Evolutionary conservation across 2,329 filamentous ascomycete species (phyloP), one percentile per base, ranked within the genome.

Genomic region (Fusarium albosuccineum): DNA sequence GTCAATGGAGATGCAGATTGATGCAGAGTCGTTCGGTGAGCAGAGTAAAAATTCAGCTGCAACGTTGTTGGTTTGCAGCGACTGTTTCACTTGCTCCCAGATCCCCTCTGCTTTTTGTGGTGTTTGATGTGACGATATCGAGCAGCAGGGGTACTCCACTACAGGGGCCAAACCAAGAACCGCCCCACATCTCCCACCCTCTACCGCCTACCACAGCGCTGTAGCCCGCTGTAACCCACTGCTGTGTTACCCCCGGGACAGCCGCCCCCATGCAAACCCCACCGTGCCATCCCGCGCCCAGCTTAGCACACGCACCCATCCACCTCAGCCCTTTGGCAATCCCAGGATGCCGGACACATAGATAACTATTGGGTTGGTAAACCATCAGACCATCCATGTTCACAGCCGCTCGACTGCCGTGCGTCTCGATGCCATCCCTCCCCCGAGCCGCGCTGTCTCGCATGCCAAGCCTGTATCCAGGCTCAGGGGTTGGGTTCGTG

Each of bases 221-320:
- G 46, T 50, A 33, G 37, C 22, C 51, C 59, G 26, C 56, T 62
- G 36, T 26, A 57, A 29, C 37, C 51, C 46, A 50, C 45, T 55
- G 57, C 45, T 44, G 41, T 45, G 50, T 56, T 39, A 54, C 48
- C 37, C 44, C 29, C 30, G 34, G 36, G 45, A 42, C 34, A 30
- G 30, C 41, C 13, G 16, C 22, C 33, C 13, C 42, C 41, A 57
- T 42, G 40, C 37, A 37, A 52, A 61, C 66, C 62, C 68, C 67
- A 62, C 62, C 39, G 57, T 72, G 60, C 51, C 68, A 72, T 70
- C 70, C 68, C 64, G 62, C 70, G 62, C 53, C 57, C 57, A 62
- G 41, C 46, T 34, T 29, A 44, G 40, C 27, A 45, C 16, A 17
- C 22, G 30, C 36, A 30, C 17, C 29, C n/a, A 39, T 42, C 52